A percentile compares a stretch with the other conserved stretches of the same genome.
Evolutionary conservation across 2,329 filamentous ascomycete genomes (phyloP).

Genomic region (Aspergillus hiratsukae): DNA sequence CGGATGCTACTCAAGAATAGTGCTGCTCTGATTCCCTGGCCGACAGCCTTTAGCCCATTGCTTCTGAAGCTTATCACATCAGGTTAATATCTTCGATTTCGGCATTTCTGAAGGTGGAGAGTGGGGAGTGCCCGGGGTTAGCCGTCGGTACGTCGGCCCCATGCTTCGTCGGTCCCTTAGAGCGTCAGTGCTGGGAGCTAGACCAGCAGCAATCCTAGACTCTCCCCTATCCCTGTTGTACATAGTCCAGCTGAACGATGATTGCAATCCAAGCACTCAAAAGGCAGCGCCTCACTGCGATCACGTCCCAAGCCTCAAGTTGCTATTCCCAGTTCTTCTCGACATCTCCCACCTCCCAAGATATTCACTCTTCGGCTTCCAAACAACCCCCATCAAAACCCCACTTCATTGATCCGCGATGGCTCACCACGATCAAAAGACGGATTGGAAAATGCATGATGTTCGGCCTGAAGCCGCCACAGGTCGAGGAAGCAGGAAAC

Average conservation of each 20-base stretch:
- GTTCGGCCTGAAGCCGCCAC: conserved; percentile 61
- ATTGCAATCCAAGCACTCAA: conserved; percentile 15
- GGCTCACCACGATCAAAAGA: conserved; percentile 64
- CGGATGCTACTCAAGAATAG: neutral
- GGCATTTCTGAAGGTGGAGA: neutral
- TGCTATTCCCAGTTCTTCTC: conserved; percentile 17
- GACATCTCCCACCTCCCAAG: conserved; percentile 13
- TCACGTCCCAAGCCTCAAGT: conserved; percentile 7
- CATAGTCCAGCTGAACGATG: conserved; percentile 14
- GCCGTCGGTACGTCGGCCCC: neutral
- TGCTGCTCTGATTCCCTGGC: neutral
- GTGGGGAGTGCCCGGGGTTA: neutral
- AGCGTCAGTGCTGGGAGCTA: neutral
- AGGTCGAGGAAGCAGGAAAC: conserved; percentile 54
- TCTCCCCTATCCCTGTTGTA: neutral
- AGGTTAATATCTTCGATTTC: neutral
- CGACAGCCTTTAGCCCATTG: neutral
- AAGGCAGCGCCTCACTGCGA: conserved; percentile 15
- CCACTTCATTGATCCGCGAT: conserved; percentile 50
- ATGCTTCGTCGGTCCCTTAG: neutral
- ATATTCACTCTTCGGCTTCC: conserved; percentile 11
- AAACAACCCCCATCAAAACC: conserved; percentile 16
- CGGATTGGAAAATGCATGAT: conserved; percentile 70
- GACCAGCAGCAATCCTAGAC: neutral
- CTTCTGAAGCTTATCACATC: neutral